Base-by-base conservation (phyloP, 139 green algal genomes). In the Coelastrella sp. region DNA sequence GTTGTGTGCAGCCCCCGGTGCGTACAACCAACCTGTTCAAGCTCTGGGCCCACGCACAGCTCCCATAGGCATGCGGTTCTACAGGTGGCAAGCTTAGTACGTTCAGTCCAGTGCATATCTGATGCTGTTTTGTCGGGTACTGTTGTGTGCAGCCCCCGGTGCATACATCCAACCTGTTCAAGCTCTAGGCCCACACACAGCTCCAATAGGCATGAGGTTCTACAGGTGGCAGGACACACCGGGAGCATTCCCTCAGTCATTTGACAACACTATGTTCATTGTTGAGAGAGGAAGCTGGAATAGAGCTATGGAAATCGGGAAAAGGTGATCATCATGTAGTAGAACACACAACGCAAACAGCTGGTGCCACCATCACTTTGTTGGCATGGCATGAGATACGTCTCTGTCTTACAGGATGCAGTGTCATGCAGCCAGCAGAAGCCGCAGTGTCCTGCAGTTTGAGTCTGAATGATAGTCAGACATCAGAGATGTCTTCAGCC, bases 221-320 rank as follows among this genome's bases (percentile, higher is more conserved):
- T 86, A 86, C 22, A 59, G 58, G 20, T 86, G 58, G 80, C 10
- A 71, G 7, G 65, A 73, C 80, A 65, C 60, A 2, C 60, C 80
- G 0, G 59, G n/a, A 11, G 80, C 80, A 32, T 74, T 86, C 10
- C 80, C 80, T n/a, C 19, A 54, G n/a, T 23, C 22, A 5, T 86
- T 60, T 19, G 47, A 86, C 22, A 71, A 71, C 59, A 74, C 19
- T 6, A 71, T 71, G 3, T 86, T 86, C 22, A 86, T 86, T n/a
- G 80, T 71, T 4, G 19, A 86, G 20, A 32, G 64, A 17, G 80
- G 80, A 22, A 86, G 80, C 80, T 86, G 80, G 80, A 86, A 86
- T n/a, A 13, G 80, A 23, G 80, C 60, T 13, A 57, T 57, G 59
- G 65, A 86, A n/a, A 86, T 86, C 61, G 80, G 80, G 8, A 73